phyloP scores from a whole-genome alignment of 768 basidiomycete genomes.

The Imleria badia region DNA sequence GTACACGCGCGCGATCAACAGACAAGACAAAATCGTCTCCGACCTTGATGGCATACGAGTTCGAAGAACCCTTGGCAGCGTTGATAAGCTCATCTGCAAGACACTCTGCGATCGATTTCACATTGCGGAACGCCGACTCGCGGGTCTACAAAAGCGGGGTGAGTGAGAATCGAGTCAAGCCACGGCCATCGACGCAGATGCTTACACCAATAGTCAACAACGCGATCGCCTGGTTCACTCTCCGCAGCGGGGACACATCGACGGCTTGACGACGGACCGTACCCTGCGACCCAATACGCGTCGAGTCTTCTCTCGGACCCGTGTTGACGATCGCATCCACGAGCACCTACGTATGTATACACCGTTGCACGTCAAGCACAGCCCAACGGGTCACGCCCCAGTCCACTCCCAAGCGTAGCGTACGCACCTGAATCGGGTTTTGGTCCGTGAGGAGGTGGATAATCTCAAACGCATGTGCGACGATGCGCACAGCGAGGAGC shows the following conservation, averaged over 20 bases:
- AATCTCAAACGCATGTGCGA: conserved; percentile 99
- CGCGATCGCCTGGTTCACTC: conserved; percentile 96
- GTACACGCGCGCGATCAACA: neutral
- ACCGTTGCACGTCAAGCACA: too few relatives aligned
- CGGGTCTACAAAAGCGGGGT: conserved; percentile 81
- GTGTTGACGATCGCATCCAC: conserved; percentile 99
- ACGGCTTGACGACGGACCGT: conserved; percentile 99
- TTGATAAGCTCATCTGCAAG: conserved; percentile 99
- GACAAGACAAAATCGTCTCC: conserved; percentile 7
- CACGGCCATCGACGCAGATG: conserved; percentile 8
- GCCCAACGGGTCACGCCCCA: too few relatives aligned
- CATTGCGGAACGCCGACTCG: conserved; percentile 99
- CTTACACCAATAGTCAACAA: conserved; percentile 95
- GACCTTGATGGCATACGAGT: conserved; percentile 99
- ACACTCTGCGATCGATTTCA: conserved; percentile 99
- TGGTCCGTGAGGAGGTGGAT: conserved; percentile 99
- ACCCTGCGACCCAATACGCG: conserved; percentile 99
- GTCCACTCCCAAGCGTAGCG: neutral
- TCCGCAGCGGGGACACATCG: conserved; percentile 96
- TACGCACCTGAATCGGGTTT: conserved; percentile 94
- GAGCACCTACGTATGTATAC: conserved; percentile 72
- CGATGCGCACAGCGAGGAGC: conserved; percentile 97
- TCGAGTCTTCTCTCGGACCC: conserved; percentile 98
- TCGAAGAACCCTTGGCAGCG: conserved; percentile 99
- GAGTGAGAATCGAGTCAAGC: neutral